Evolutionary conservation across 495 filamentous ascomycete genomes (phyloP), one percentile per base, ranked within the genome.

Genomic region (Chaetomium fimeti): DNA sequence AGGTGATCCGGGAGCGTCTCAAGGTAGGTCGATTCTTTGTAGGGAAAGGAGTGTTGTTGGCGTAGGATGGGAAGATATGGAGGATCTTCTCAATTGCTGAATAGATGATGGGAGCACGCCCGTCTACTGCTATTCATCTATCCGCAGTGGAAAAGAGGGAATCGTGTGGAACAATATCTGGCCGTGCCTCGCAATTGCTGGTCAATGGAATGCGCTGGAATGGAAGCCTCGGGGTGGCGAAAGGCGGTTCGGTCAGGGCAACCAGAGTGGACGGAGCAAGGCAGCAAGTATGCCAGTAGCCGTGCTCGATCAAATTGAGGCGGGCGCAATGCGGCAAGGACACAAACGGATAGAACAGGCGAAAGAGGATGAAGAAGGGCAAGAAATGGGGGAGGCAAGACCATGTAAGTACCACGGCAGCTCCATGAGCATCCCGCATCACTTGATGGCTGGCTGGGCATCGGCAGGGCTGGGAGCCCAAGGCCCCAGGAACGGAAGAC

Each of bases 121-220:
- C 56, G 28, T 52, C 45, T 49, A 40, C 56, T 48, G 48, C 28
- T 65, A 65, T 65, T 65, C 62, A 52, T 56, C 36, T 66, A 61
- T 60, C 65, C 65, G 32, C 6, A 9, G 29, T 32, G 27, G 22
- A 57, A 9, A 49, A 65, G 22, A 20, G 54, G 47, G 57, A 51
- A 9, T 22, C n/a, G 25, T 40, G 54, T 22, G 43, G 28, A 49
- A 58, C 45, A 65, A 55, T 55, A 32, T 47, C 52, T 67, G 53
- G 56, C 47, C 38, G 49, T 12, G 32, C 59, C 22, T 59, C n/a
- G 52, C 43, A 48, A 47, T 67, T 57, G 24, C 16, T 32, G 63
- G 63, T 64, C 61, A 71, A 69, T 71, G 69, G 69, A 71, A 71
- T 40, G 55, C 22, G 64, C 62, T 69, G 66, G 69, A 71, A n/a